These are phyloP conservation scores for Fusarium nanum DNA, from an alignment of 2,329 filamentous ascomycete species.

Conservation along the genomic window DNA sequence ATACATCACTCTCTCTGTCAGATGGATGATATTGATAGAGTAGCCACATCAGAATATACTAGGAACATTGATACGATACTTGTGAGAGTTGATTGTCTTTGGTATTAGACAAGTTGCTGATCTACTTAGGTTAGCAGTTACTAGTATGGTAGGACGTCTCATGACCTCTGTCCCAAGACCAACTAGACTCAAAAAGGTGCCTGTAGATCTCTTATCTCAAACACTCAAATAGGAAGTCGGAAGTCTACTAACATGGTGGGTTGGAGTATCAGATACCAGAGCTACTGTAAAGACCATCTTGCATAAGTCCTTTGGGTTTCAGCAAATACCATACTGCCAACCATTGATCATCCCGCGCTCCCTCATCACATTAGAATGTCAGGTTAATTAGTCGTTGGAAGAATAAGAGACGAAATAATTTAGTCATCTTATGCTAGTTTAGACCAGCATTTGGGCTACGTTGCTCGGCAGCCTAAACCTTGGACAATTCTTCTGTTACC, in stretches of 20 bases:
- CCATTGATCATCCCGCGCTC: not conserved
- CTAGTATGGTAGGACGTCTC: slow-evolving; percentile 12
- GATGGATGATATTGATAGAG: not conserved
- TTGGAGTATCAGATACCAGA: not conserved
- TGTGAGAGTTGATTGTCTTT: too few relatives aligned
- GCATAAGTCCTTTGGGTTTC: not conserved
- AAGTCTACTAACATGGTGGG: slow-evolving; percentile 7
- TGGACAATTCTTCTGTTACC: too few relatives aligned
- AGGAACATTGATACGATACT: not conserved
- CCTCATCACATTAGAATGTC: not conserved
- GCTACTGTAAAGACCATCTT: not conserved
- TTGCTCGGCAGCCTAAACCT: too few relatives aligned
- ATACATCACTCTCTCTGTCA: not conserved
- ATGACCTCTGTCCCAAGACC: slow-evolving; percentile 11
- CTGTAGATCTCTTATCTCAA: slow-evolving; percentile 3
- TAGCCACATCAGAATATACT: not conserved
- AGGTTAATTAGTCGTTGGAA: too few relatives aligned
- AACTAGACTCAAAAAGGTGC: slow-evolving; percentile 3
- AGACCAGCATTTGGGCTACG: too few relatives aligned
- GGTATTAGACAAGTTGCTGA: slow-evolving; percentile 3
- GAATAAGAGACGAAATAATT: too few relatives aligned
- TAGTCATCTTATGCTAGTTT: too few relatives aligned
- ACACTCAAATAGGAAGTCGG: slow-evolving; percentile 9
- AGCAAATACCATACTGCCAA: not conserved
- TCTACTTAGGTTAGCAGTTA: not conserved